Evolutionary conservation across 371 early-diverging fungal genomes (phyloP).

Genomic region (Mucor mucedo): DNA sequence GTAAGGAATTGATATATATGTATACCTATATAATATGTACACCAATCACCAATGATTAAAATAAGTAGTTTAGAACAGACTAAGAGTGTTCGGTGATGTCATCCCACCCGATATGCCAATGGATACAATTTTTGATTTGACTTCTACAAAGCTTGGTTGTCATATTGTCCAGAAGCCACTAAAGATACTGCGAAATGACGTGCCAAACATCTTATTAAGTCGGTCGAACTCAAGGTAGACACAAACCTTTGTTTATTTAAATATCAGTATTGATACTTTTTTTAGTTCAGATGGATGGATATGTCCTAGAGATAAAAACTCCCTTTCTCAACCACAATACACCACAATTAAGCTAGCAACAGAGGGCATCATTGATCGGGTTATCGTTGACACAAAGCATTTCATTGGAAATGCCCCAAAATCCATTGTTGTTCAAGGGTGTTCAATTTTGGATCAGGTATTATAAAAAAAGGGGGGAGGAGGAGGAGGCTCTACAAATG

Average conservation of each 20-base stretch:
- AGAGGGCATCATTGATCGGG: neutral
- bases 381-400: conserved; percentile 10
- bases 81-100: conserved; percentile 10
- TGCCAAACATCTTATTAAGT: conserved; percentile 6
- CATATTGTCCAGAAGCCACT: conserved; percentile 3
- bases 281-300: conserved; percentile 14
- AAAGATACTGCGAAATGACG: neutral
- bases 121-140: neutral
- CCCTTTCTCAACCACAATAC: neutral
- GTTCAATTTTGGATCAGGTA: neutral
- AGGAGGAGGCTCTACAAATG: neutral
- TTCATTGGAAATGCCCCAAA: conserved; percentile 11
- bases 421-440: neutral
- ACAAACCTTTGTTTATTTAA: neutral
- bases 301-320: neutral
- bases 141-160: neutral
- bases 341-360: conserved; percentile 2
- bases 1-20: neutral
- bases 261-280: neutral
- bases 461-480: neutral
- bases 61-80: neutral
- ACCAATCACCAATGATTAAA: neutral
- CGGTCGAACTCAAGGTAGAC: conserved; percentile 2
- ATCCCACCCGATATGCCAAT: no score
- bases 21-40: neutral